Base-by-base conservation (phyloP, 768 basidiomycete species). In the Lactarius sanguifluus region DNA sequence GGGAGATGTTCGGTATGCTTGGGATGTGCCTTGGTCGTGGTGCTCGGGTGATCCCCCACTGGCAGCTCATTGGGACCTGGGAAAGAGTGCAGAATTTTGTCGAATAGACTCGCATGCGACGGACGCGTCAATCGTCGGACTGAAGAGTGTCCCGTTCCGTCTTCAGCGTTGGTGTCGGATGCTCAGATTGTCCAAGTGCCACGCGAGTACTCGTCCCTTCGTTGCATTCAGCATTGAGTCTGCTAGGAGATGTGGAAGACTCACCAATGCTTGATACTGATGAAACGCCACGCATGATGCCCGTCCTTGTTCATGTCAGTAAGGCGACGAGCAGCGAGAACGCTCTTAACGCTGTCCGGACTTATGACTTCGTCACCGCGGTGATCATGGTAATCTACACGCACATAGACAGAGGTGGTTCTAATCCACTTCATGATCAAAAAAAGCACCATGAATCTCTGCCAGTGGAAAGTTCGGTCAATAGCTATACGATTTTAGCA, bases 301-400 rank as follows among this genome's bases (percentile, higher is more conserved):
- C 97, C 96, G 9, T 81, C 82, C 5, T 72, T 75, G 20, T 83
- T n/a, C n/a, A n/a, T n/a, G n/a, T n/a, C n/a, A n/a, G n/a, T n/a
- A 40, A 80, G 72, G 68, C 97, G 85, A 64, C 81, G 82, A 23
- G 86, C 85, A 25, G 90, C 96, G 47, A 99, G 77, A 16, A 98
- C 81, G 73, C 94, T 97, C 74, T 79, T 88, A 68, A 98, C 81
- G 13, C 94, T 94, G 55, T 85, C 85, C 0, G 97, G 96, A 72
- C 94, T 96, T n/a, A n/a, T n/a, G n/a, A n/a, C n/a, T n/a, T 94
- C 90, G 72, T 98, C 95, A 6, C 97, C 97, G 58, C 97, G 80
- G 59, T 84, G 80, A 10, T 82, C 79, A 74, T 98, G 97, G 86
- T 79, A 67, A 98, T 96, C 91, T 94, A 97, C 2, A 98, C 94